phyloP scores from a whole-genome alignment of 257 asterid genomes.

The Nicotiana tomentosiformis region DNA sequence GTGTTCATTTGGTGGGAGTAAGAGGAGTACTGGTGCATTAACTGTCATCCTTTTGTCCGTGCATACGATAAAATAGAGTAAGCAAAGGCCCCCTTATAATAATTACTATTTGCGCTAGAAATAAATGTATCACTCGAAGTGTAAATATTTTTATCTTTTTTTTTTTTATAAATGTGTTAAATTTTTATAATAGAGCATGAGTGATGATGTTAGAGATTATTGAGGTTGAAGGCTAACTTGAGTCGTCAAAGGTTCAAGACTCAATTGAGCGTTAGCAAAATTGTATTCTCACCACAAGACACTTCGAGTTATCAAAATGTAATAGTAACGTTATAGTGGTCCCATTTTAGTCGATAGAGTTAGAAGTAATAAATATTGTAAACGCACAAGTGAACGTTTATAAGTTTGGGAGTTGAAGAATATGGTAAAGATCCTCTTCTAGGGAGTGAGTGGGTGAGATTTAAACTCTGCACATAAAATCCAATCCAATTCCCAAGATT shows the following conservation, averaged over 20 bases:
- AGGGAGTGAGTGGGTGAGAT: background rate
- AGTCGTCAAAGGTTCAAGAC: background rate
- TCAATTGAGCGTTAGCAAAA: background rate
- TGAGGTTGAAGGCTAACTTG: background rate
- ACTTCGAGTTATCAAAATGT: background rate
- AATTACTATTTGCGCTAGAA: background rate
- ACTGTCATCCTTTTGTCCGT: background rate
- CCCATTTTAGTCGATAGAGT: background rate
- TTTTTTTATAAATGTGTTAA: no score
- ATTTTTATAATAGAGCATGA: background rate
- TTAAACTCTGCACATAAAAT: background rate
- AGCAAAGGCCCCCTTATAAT: background rate
- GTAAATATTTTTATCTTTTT: background rate
- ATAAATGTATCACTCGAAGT: background rate
- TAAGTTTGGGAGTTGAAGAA: no score
- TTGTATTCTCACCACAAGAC: background rate
- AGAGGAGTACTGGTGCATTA: background rate
- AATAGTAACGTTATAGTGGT: no score
- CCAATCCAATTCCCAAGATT: background rate
- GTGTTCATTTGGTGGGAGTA: background rate
- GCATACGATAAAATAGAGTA: background rate
- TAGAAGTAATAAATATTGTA: no score
- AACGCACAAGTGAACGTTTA: no score
- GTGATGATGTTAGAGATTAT: background rate
- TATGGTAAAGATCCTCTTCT: no score